Evolutionary conservation across 495 filamentous ascomycete genomes (phyloP), one percentile per base, ranked within the genome.

Genomic region (Staphylotrichum longicolle): DNA sequence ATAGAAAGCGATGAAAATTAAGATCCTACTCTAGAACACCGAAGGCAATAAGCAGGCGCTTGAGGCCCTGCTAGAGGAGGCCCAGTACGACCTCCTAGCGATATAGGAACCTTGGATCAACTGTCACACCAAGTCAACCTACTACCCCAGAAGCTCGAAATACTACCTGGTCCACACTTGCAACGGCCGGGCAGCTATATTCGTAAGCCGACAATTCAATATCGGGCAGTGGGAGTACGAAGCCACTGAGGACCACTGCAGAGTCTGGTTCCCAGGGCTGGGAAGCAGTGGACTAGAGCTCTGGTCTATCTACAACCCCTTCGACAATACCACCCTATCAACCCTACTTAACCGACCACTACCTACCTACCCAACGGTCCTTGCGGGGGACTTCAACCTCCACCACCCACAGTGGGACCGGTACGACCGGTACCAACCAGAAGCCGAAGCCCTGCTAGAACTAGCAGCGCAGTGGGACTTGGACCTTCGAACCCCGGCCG

Each of bases 1-100:
- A 45, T 14, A 14, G 11, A 5, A 45, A 12, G 11, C n/a, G 20
- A 58, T 48, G 41, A 58, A 35, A 8, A 6, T 39, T 58, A 58
- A 5, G 15, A 58, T 58, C 33, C 55, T 58, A 33, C 44, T 58
- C 4, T 58, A 33, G 55, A 58, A 58, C 5, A 58, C 55, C 33
- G 32, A 58, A 58, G 55, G 55, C 1, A 58, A 58, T 33, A 58
- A 58, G 32, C 55, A 58, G 55, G 55, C 55, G 7, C 33, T 58
- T 3, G 30, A 58, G 27, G 55, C 39, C 44, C 44, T 47, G 41
- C 44, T 58, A 7, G 55, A 58, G 41, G 41, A 49, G 44, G 42
- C 44, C 33, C 20, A 37, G 32, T 58, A 49, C 32, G 11, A 58
- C 55, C 55, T 58, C 33, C 20, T 58, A 8, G 44, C 44, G 10